Conservation (phyloP, 441 rosid species). For the Gossypium trilobum region DNA sequence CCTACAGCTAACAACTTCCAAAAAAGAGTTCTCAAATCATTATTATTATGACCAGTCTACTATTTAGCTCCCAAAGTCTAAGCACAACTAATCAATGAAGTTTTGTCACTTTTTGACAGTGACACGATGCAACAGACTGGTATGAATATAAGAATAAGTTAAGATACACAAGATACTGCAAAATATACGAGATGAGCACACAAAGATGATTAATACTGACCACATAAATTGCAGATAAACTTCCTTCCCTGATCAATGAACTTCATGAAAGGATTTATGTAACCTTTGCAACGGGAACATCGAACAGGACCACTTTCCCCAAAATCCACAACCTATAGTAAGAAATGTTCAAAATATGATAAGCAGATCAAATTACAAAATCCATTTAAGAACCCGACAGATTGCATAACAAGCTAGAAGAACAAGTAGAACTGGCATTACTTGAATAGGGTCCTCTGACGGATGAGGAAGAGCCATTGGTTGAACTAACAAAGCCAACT, state of each 20-base stretch:
- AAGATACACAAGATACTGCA: background rate
- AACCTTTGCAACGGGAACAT: slow-evolving; percentile 87
- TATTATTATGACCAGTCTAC: background rate
- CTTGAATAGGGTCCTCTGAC: slow-evolving; percentile 86
- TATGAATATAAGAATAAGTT: background rate
- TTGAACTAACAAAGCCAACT: slow-evolving; percentile 68
- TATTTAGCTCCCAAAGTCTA: background rate
- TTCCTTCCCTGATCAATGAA: slow-evolving; percentile 81
- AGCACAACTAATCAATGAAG: background rate
- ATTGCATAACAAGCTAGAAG: slow-evolving; percentile 2
- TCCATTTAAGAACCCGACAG: background rate
- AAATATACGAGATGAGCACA: background rate
- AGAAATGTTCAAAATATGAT: slow-evolving; percentile 15
- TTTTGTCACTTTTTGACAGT: background rate
- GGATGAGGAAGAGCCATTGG: slow-evolving; percentile 83
- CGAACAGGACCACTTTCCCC: slow-evolving; percentile 87
- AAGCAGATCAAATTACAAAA: background rate
- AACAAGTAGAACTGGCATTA: slow-evolving; percentile 16
- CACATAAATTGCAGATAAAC: slow-evolving; percentile 80
- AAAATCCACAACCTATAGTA: slow-evolving; percentile 66
- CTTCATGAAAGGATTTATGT: slow-evolving; percentile 81
- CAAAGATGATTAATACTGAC: slow-evolving; percentile 32
- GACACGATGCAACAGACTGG: slow-evolving; percentile 5
- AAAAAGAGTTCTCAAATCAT: background rate
- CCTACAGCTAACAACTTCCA: background rate